These are phyloP conservation scores for Zygoascus bituminiphila DNA, from an alignment of 805 yeast species.

Conservation along the genomic window DNA sequence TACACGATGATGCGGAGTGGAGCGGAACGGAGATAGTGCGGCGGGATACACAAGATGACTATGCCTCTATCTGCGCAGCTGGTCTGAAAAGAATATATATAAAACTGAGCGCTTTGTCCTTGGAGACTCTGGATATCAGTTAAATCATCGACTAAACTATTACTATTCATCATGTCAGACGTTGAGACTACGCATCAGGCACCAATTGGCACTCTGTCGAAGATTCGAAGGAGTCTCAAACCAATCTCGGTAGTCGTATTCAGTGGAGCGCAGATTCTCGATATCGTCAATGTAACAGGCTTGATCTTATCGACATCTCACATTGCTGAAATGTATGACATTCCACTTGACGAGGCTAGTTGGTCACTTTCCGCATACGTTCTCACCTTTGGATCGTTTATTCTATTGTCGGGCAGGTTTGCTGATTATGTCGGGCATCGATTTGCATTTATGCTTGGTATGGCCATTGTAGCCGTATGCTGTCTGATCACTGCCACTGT, in stretches of 20 bases:
- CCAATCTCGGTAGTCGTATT: conserved; percentile 12
- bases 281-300: conserved; percentile 21
- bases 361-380: conserved; percentile 41
- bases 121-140: no score
- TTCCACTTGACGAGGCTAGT: conserved; percentile 14
- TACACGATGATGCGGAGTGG: no score
- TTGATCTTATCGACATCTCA: conserved; percentile 18
- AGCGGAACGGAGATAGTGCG: no score
- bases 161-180: no score
- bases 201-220: no score
- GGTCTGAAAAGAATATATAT: no score
- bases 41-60: no score
- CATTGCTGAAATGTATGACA: conserved; percentile 17
- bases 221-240: conserved; percentile 4
- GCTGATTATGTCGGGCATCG: conserved; percentile 37
- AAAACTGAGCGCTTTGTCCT: no score
- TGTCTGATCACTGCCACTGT: conserved; percentile 18
- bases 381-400: conserved; percentile 38
- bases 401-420: conserved; percentile 35
- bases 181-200: no score
- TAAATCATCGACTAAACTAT: no score
- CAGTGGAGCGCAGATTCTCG: conserved; percentile 18
- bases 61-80: no score
- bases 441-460: conserved; percentile 24
- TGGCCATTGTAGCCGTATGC: conserved; percentile 22